Percentiles rank a stretch among this genome's conserved stretches.
Conservation (phyloP, 208 protist genomes). For the Leishmania lainsoni region DNA sequence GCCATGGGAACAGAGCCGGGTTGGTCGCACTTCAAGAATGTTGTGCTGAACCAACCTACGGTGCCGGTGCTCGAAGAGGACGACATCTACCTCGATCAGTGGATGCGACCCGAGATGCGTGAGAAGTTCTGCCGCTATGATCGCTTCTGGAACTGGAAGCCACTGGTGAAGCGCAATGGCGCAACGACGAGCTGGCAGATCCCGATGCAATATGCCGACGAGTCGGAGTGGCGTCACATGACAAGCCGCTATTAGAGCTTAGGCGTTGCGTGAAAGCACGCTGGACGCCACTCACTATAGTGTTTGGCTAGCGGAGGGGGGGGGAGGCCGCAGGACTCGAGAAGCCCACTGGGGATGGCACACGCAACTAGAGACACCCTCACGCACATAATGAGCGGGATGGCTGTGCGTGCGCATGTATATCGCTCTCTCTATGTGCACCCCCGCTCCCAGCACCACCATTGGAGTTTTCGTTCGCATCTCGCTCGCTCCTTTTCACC, state of each 20-base stretch:
- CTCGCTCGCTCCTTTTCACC: neutral
- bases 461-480: no score
- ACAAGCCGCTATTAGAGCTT: constrained; percentile 59
- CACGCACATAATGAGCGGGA: neutral
- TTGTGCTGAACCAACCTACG: constrained; percentile 75
- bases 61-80: constrained; percentile 86
- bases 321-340: neutral
- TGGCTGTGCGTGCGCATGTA: no score
- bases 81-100: constrained; percentile 91
- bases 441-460: no score
- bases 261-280: neutral
- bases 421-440: no score
- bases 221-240: constrained; percentile 92
- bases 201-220: constrained; percentile 74
- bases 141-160: constrained; percentile 92
- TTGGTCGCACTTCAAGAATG: constrained; percentile 78
- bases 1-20: constrained; percentile 82
- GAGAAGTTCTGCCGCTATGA: constrained; percentile 84
- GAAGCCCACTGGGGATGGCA: neutral
- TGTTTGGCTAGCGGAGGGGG: neutral
- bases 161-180: constrained; percentile 80
- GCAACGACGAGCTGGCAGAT: constrained; percentile 81
- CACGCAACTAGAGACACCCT: neutral
- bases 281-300: neutral
- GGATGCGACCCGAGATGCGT: constrained; percentile 84